phyloP scores from a whole-genome alignment of 2,329 filamentous ascomycete species.

The Microsporum ferrugineum region DNA sequence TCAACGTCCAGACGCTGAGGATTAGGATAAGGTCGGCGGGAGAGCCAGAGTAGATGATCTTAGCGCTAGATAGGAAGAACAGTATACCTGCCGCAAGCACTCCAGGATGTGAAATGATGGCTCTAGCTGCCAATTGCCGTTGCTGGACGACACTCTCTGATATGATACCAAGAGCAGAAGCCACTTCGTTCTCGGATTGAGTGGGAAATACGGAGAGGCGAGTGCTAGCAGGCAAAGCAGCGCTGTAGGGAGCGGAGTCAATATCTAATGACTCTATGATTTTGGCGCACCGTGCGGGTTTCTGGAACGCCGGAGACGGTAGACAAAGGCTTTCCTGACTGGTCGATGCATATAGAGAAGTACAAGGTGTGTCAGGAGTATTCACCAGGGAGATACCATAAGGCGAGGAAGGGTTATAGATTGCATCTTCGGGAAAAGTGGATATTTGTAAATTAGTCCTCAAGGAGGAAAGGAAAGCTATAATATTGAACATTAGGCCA shows the following conservation, averaged over 20 bases:
- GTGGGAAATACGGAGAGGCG: conserved; percentile 27
- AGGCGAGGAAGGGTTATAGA: conserved; percentile 37
- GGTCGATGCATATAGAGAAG: not conserved
- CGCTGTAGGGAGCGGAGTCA: not conserved
- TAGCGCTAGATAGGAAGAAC: conserved; percentile 30
- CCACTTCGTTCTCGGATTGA: conserved; percentile 46
- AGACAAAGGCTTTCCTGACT: not conserved
- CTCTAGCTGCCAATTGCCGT: conserved; percentile 53
- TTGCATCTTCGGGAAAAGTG: conserved; percentile 19
- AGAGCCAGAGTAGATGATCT: conserved; percentile 29
- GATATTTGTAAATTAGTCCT: conserved; percentile 66
- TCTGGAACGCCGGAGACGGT: not conserved
- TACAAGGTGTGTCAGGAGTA: conserved; percentile 18
- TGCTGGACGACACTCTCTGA: conserved; percentile 77
- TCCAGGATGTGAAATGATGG: conserved; percentile 52
- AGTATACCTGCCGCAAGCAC: conserved; percentile 33
- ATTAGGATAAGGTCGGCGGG: conserved; percentile 44
- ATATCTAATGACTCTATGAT: not conserved
- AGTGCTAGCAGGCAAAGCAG: conserved; percentile 16
- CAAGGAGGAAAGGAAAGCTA: conserved; percentile 74
- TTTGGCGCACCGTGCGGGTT: not conserved
- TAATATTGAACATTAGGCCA: conserved; percentile 8
- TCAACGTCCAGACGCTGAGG: conserved; percentile 47
- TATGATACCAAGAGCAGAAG: conserved; percentile 59
- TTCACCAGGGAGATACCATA: conserved; percentile 39